phyloP scores from a whole-genome alignment of 2,329 filamentous ascomycete species.

The Aspergillus sp. region DNA sequence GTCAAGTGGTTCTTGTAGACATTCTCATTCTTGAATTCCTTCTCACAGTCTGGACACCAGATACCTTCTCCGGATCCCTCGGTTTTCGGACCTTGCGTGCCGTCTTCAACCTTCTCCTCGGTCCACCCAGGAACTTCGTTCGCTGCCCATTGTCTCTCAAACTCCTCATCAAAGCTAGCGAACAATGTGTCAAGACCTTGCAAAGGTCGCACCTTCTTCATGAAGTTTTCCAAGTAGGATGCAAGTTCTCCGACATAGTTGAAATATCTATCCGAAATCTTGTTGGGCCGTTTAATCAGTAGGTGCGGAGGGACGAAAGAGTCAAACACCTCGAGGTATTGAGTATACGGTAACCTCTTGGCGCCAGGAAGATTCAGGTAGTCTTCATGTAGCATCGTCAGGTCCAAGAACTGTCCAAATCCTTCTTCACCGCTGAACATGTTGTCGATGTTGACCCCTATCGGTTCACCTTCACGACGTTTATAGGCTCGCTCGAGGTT shows the following conservation, averaged over 20 bases:
- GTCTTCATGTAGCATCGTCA: slow-evolving; percentile 74
- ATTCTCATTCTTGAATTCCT: slow-evolving; percentile 91
- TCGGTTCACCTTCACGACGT: slow-evolving; percentile 57
- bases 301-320: slow-evolving; percentile 68
- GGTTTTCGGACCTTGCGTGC: slow-evolving; percentile 39
- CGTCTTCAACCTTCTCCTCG: slow-evolving; percentile 43
- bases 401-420: slow-evolving; percentile 85
- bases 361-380: slow-evolving; percentile 85
- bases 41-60: slow-evolving; percentile 89
- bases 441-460: slow-evolving; percentile 67
- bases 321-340: slow-evolving; percentile 90
- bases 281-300: slow-evolving; percentile 70
- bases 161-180: slow-evolving; percentile 69
- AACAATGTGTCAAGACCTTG: slow-evolving; percentile 80
- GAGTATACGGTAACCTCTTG: slow-evolving; percentile 79
- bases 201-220: slow-evolving; percentile 74
- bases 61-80: slow-evolving; percentile 60
- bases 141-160: slow-evolving; percentile 73
- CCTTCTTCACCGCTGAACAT: slow-evolving; percentile 96
- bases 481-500: slow-evolving; percentile 92
- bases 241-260: slow-evolving; percentile 75
- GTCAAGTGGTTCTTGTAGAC: slow-evolving; percentile 84
- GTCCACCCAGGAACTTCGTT: slow-evolving; percentile 76
- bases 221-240: slow-evolving; percentile 79
- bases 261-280: slow-evolving; percentile 89